Evolutionary conservation across 2,329 filamentous ascomycete species (phyloP).

Genomic region (Trichophyton simii): DNA sequence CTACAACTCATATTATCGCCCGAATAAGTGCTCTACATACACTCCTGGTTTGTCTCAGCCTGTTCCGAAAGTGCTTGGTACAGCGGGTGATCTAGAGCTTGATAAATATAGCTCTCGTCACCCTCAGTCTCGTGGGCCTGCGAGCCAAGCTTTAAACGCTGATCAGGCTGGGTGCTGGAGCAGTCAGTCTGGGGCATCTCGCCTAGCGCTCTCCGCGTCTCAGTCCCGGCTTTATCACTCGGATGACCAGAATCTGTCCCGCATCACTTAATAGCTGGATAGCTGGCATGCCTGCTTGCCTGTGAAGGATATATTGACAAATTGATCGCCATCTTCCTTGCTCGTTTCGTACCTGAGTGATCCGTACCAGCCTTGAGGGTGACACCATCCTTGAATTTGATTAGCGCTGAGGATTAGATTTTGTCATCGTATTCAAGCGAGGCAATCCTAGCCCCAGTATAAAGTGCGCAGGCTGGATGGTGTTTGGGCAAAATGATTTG

Average conservation of each 20-base stretch:
- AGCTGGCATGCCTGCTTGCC: background rate
- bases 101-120: background rate
- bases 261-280: background rate
- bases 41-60: background rate
- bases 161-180: background rate
- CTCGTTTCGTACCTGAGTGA: background rate
- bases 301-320: background rate
- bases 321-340: background rate
- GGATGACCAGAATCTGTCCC: background rate
- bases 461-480: background rate
- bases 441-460: background rate
- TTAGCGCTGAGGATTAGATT: background rate
- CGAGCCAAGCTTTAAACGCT: background rate
- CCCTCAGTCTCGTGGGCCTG: background rate
- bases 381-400: background rate
- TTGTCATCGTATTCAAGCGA: constrained; percentile 1
- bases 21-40: too few species aligned
- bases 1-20: too few species aligned
- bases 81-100: background rate
- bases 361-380: background rate
- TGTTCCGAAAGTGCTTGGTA: background rate
- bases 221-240: background rate
- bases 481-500: background rate
- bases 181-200: background rate
- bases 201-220: background rate